Evolutionary conservation across 148 eudicot genomes (phyloP).

Genomic region (Polygonum aviculare): DNA sequence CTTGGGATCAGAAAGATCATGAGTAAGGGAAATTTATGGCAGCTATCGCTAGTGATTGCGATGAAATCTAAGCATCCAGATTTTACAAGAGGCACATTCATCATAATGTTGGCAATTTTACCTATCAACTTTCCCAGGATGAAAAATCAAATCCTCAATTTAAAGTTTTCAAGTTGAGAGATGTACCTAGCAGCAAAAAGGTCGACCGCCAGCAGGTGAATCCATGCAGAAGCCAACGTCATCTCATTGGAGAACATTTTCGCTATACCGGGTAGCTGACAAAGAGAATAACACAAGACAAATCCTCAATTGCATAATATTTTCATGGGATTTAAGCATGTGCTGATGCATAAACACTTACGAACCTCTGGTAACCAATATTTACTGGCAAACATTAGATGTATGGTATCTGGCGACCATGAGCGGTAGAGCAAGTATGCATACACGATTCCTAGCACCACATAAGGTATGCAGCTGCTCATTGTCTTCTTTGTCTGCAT

Average conservation of each 20-base stretch:
- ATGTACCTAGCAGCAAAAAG: conserved; percentile 87
- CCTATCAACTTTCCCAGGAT: not conserved
- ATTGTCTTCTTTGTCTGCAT: conserved; percentile 75
- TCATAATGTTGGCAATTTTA: not conserved
- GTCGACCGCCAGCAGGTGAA: conserved; percentile 76
- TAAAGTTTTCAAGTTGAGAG: not conserved
- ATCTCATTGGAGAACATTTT: conserved; percentile 85
- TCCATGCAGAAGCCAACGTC: conserved; percentile 97
- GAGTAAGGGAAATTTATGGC: not conserved
- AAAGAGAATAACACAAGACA: not conserved
- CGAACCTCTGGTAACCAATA: conserved; percentile 94
- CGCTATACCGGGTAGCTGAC: conserved; percentile 71
- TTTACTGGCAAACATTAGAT: conserved; percentile 73
- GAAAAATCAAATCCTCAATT: not conserved
- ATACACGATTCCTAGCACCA: conserved; percentile 67
- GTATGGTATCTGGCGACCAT: conserved; percentile 87
- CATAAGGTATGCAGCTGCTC: conserved; percentile 58
- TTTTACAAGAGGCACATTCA: not conserved
- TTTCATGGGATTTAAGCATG: not conserved
- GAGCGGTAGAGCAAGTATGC: conserved; percentile 72
- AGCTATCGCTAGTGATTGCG: not conserved
- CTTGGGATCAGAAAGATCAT: too few relatives aligned
- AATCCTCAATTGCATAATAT: not conserved
- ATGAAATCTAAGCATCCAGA: not conserved
- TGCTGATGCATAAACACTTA: not conserved